Base-by-base conservation (phyloP, 805 yeast species). In the Ogataea minuta region DNA sequence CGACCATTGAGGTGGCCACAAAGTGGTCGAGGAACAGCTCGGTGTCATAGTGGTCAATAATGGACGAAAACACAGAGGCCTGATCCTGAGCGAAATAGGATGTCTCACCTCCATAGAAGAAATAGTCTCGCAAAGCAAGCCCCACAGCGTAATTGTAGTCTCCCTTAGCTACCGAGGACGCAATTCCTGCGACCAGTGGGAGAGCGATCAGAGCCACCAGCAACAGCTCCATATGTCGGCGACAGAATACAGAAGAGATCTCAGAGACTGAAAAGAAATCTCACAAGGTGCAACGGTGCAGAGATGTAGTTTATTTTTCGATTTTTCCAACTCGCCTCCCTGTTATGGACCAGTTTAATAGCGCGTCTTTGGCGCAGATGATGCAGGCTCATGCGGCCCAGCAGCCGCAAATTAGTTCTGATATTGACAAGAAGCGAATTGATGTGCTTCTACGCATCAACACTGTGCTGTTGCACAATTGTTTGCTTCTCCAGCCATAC, bases 361-460 rank as follows among this genome's bases (percentile, higher is more conserved):
- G 33, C 37, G 9, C 37, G 23, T 17, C 33, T 17, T 20, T 39
- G 21, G 26, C 37, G 14, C 36, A 39, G 30, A 42, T 58, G 42
- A 15, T 57, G 28, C 61, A 54, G 28, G 56, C 54, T 2, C 57
- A 58, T 33, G 46, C 56, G 20, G 25, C 57, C 2, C 63, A 56
- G 26, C 54, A 50, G 7, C 63, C 63, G 5, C 53, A 45, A 32
- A 50, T 58, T 28, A 56, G 55, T 25, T 32, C 47, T 25, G 61
- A 57, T 6, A 37, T 59, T 10, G 67, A 64, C 42, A 59, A 64
- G 43, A 58, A 57, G 23, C 57, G 64, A 30, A 60, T 63, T 13
- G 57, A 62, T 20, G 57, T 64, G 14, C 44, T 66, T 28, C 45
- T 67, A 24, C 57, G 63, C 29, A 64, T 64, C 16, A 65, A 65